Evolutionary conservation across 1,284 basidiomycete species (phyloP), one percentile per base, ranked within the genome.

Genomic region (Pseudozyma thailandica): DNA sequence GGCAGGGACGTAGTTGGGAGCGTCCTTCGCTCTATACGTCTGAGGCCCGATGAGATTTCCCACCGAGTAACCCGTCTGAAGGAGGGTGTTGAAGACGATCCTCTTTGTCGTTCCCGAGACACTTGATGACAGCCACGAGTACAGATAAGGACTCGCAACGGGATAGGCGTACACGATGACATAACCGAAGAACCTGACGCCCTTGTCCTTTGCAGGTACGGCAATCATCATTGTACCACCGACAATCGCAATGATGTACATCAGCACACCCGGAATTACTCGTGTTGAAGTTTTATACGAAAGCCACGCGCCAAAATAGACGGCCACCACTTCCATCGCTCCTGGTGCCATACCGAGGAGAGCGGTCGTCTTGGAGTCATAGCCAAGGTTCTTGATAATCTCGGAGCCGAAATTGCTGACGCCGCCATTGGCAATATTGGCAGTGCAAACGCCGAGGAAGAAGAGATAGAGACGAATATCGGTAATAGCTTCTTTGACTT

Each of bases 401-500:
- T 72, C 74, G 3, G 59, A 66, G 5, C 78, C 77, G 44, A 82
- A 83, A 50, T 75, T 79, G 33, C 49, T 57, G 3, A 74, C 69
- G 7, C 74, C 72, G 6, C 74, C 75, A 25, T 78, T 78, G 31
- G 74, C 48, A 12, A 81, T 56, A 54, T 77, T 75, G 27, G 69
- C 64, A 1, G 70, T 55, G 38, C 48, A 51, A 27, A 75, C 70
- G 15, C 37, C 57, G 4, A 75, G n/a, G 48, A 77, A 72, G 44
- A 78, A 68, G 25, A 78, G 41, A 30, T 49, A 85, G 5, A 82
- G 80, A 46, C 83, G 84, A 0, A 85, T 82, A 62, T 88, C 88
- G n/a, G 60, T 77, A 28, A 87, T 49, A 2, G 85, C 87, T 71
- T 88, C 88, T 42, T 78, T 83, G 35, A 82, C 82, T 83, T 86